Evolutionary conservation across 768 basidiomycete species (phyloP).

Genomic region (Jaapia argillacea): DNA sequence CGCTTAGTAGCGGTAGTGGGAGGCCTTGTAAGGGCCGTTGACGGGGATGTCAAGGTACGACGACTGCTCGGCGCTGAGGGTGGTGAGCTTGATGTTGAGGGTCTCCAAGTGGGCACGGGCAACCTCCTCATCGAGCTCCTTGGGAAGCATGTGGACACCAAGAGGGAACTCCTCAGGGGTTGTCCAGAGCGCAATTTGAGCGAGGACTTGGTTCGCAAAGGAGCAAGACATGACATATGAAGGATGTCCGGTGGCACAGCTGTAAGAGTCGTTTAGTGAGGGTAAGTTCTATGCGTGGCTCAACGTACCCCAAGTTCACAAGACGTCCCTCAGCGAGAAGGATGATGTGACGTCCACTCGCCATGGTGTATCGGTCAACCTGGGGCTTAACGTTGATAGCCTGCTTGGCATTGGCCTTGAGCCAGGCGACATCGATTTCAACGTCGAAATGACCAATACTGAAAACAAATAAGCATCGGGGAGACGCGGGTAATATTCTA

Average conservation of each 20-base stretch:
- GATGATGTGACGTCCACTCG: conserved; percentile 88
- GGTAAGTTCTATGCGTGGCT: background rate
- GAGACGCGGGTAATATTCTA: background rate
- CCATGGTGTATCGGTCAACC: conserved; percentile 95
- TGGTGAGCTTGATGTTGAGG: conserved; percentile 91
- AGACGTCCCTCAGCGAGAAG: conserved; percentile 98
- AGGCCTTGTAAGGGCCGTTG: conserved; percentile 70
- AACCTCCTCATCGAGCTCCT: conserved; percentile 98
- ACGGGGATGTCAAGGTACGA: conserved; percentile 86
- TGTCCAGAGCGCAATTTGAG: conserved; percentile 97
- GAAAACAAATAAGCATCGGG: background rate
- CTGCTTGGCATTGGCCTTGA: conserved; percentile 84
- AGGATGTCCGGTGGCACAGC: conserved; percentile 96
- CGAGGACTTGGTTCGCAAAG: conserved; percentile 96
- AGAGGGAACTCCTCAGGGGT: conserved; percentile 86
- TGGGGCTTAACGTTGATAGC: conserved; percentile 95
- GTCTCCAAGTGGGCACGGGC: conserved; percentile 90
- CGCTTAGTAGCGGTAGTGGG: conserved; percentile 56
- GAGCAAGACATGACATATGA: conserved; percentile 99
- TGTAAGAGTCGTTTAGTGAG: conserved; percentile 16
- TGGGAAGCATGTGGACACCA: conserved; percentile 97
- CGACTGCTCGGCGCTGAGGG: conserved; percentile 63
- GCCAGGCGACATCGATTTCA: conserved; percentile 96
- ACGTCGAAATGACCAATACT: conserved; percentile 85
- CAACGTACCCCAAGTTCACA: conserved; percentile 88